These are phyloP conservation scores for Fusarium pseudograminearum DNA, from an alignment of 2,329 filamentous ascomycete genomes.

Conservation along the genomic window DNA sequence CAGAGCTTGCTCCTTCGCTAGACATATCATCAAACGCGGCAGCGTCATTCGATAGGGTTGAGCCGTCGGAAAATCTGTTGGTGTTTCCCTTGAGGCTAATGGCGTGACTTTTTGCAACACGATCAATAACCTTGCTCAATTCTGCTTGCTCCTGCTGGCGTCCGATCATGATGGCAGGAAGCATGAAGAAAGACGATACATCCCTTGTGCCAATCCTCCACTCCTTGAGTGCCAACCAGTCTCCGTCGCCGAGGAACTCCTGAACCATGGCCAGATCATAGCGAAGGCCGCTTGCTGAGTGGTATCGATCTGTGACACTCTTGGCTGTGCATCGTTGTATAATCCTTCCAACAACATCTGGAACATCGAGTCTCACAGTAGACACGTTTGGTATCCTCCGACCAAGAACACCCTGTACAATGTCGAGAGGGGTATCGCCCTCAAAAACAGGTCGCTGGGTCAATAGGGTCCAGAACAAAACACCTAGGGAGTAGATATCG, in stretches of 20 bases:
- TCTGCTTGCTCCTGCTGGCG: slow-evolving; percentile 77
- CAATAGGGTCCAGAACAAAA: slow-evolving; percentile 88
- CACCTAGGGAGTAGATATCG: slow-evolving; percentile 92
- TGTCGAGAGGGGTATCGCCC: slow-evolving; percentile 84
- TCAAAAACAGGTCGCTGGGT: slow-evolving; percentile 84
- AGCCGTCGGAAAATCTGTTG: slow-evolving; percentile 65
- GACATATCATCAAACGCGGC: slow-evolving; percentile 65
- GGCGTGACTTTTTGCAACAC: slow-evolving; percentile 75
- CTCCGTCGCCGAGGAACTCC: slow-evolving; percentile 79
- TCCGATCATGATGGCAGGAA: slow-evolving; percentile 85
- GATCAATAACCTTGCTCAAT: slow-evolving; percentile 80
- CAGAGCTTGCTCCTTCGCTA: slow-evolving; percentile 71
- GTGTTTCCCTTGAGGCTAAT: slow-evolving; percentile 57
- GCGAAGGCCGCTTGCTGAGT: slow-evolving; percentile 87
- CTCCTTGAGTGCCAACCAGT: slow-evolving; percentile 75
- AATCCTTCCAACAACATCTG: slow-evolving; percentile 82
- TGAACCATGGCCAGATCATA: slow-evolving; percentile 82
- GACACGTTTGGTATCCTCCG: slow-evolving; percentile 83
- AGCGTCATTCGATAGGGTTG: slow-evolving; percentile 64
- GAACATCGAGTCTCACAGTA: slow-evolving; percentile 82
- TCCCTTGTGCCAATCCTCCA: slow-evolving; percentile 87
- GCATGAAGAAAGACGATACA: slow-evolving; percentile 90
- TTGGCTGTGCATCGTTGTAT: slow-evolving; percentile 95
- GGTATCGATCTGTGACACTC: slow-evolving; percentile 87
- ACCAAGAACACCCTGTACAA: slow-evolving; percentile 89